Evolutionary conservation across 345 rosid genomes (phyloP), one percentile per base, ranked within the genome.

Genomic region (Eucalyptus viminalis): DNA sequence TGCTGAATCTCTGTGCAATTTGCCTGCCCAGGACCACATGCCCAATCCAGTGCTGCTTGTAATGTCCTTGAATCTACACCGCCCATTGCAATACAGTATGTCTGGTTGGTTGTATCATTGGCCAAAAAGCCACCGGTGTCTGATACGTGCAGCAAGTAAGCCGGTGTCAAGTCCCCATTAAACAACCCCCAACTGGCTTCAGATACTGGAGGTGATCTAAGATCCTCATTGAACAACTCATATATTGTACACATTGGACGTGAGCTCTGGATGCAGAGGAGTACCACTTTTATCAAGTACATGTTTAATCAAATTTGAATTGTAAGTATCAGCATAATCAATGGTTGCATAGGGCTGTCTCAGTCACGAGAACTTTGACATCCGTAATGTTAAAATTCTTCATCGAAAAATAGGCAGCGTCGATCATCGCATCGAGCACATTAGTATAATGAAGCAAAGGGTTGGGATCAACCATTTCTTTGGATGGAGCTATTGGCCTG

Each of bases 401-500:
- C 99, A 98, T 96, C 3, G 99, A 96, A 45, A 95, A 95, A 90
- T 96, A 97, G 3, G 99, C 97, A 88, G 99, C 96, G 89, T 98
- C 99, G 5, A 98, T 93, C 99, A 96, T 95, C 16, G 99, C 99
- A 88, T 98, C 99, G 47, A 98, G 95, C 43, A 98, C 98, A 86
- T 97, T 97, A 9, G 98, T 97, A 93, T 98, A 98, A 89, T 96
- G 99, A 90, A 98, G 90, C 95, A 97, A 90, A 90, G 99, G 95
- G 54, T 98, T 98, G 8, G 99, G 99, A 90, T 98, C 99, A 89
- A 98, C 99, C 99, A 98, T 97, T 88, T 98, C 99, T 81, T 97
- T 97, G 43, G 96, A 91, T 3, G 99, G 99, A 25, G 95, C 95
- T 92, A 98, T 93, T 8, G 99, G 98, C 93, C 95, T 92, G 90